Percentiles rank a stretch among this genome's conserved stretches.
Evolutionary conservation across 345 rosid genomes (phyloP).

Genomic region (Heritiera littoralis): DNA sequence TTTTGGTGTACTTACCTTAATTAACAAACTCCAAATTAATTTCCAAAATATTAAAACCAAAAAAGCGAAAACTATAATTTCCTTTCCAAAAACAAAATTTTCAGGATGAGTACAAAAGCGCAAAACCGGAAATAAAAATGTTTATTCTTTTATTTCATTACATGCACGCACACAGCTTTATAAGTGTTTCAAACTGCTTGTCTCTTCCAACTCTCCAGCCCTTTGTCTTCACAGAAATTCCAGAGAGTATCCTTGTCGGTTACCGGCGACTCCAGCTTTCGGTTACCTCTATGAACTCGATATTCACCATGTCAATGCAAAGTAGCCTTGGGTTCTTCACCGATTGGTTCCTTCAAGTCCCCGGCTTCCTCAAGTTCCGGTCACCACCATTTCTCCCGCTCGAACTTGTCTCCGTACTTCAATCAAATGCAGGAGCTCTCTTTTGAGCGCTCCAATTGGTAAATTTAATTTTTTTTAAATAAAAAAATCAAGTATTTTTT

Average conservation of each 20-base stretch:
- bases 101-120: neutral
- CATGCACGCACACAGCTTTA: neutral
- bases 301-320: neutral
- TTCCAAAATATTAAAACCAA: no score
- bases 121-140: neutral
- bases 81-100: neutral
- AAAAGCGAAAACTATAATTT: no score
- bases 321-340: neutral
- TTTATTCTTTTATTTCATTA: neutral
- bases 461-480: constrained; percentile 22
- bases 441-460: constrained; percentile 36
- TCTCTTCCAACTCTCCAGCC: no score
- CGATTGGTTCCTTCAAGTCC: neutral
- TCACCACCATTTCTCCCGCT: constrained; percentile 9
- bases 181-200: neutral
- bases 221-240: neutral
- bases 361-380: constrained; percentile 9
- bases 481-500: no score
- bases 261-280: neutral
- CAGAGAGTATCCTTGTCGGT: neutral
- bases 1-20: no score
- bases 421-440: constrained; percentile 17
- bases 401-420: neutral
- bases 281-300: neutral
- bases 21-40: no score